Base-by-base conservation (phyloP, 495 filamentous ascomycete species). In the Schizothecium vesticola region DNA sequence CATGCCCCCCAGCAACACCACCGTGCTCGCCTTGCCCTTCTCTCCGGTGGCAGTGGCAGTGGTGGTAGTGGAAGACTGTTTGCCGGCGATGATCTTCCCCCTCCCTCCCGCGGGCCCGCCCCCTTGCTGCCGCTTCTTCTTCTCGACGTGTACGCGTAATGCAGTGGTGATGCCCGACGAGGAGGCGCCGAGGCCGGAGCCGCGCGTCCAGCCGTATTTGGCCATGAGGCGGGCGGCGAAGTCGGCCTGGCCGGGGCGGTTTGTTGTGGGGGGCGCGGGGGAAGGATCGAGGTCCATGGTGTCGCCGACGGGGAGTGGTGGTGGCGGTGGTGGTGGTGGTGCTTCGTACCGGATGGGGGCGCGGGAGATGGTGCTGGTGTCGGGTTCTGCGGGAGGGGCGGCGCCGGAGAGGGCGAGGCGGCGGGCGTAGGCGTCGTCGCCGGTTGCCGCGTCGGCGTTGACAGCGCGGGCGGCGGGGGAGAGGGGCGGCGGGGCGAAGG, bases 131-230 rank as follows among this genome's bases (percentile, higher is more conserved):
- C 90, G 91, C 24, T 85, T 81, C 82, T 95, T 95, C 69, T 96
- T 95, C 68, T 96, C 90, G 23, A 93, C 83, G 69, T 96, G 86
- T 16, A 94, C 92, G 61, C 88, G 87, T 28, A 98, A 79, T 4
- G 94, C 91, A 19, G 91, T 89, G 33, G 90, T 84, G 70, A 98
- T 97, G 60, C 95, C 95, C 31, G 88, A 86, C 12, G 85, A 86
- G 61, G 87, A 85, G 2, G 92, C 92, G 68, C 95, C 95, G 13
- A 99, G 85, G 3, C 95, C 95, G 58, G 88, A 85, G 23, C 96
- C 96, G 70, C 92, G 89, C 12, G 86, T 90, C 92, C 94, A 97
- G 63, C 96, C 96, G 76, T 95, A 93, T 72, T 97, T 97, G 29
- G 88, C 85, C 85, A 99, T 90, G 31, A 97, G 84, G 25, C 93